These are phyloP conservation scores for Stagonosporopsis chrysanthemi DNA, from an alignment of 2,329 filamentous ascomycete genomes.

Conservation along the genomic window DNA sequence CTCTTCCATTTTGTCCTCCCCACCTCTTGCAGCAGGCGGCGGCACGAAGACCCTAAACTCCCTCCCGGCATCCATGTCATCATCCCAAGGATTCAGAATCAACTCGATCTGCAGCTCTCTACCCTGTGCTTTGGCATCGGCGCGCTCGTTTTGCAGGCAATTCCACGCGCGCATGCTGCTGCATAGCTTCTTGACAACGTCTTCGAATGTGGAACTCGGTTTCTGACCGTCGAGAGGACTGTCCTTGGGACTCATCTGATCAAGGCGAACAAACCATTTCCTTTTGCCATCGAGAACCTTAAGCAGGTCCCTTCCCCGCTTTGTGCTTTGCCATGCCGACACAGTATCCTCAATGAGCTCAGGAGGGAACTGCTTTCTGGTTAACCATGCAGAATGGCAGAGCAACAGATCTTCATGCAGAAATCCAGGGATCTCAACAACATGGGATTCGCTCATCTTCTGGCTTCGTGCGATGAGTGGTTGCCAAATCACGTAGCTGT, in stretches of 20 bases:
- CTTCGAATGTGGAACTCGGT: neutral
- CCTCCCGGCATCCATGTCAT: neutral
- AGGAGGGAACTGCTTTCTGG: conserved; percentile 21
- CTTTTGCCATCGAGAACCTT: neutral
- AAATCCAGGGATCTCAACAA: neutral
- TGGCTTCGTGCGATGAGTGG: conserved; percentile 47
- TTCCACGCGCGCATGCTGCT: conserved; percentile 1
- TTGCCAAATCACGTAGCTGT: conserved; percentile 50
- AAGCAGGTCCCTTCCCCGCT: neutral
- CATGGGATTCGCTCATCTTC: conserved; percentile 23
- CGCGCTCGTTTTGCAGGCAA: neutral
- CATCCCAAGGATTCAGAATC: conserved; percentile 1
- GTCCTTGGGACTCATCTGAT: neutral
- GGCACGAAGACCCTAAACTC: conserved; percentile 6
- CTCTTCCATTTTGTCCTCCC: fast-evolving
- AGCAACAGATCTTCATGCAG: conserved; percentile 1
- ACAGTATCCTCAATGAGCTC: conserved; percentile 7
- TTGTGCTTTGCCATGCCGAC: neutral
- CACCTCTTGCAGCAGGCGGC: neutral
- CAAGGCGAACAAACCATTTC: conserved; percentile 3
- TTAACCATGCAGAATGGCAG: neutral
- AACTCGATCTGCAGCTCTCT: neutral
- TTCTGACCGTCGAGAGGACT: neutral
- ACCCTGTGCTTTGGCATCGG: neutral
- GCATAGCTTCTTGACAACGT: neutral